Base-by-base conservation (phyloP, 1,284 basidiomycete genomes). In the Fomitopsis schrenkii region DNA sequence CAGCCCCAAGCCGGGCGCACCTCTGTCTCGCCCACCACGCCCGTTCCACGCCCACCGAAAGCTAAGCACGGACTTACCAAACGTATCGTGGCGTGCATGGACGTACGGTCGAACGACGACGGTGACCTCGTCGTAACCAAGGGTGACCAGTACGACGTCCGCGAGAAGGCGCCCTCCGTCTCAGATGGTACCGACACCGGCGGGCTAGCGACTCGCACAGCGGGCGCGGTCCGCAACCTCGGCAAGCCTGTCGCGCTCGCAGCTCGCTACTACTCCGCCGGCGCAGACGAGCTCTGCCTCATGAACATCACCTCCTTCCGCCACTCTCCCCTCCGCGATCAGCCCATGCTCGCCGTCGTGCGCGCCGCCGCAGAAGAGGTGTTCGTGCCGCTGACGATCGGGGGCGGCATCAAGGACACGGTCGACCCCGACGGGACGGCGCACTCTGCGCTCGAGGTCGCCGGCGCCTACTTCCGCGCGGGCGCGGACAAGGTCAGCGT, bases 271-370 rank as follows among this genome's bases (percentile, higher is more conserved):
- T 98, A 92, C 77, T 76, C 80, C 17, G 86, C 89, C 54, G 97
- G 96, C 38, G 97, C 97, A 53, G 97, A 99, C 77, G 97, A 99
- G 77, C 83, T 99, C 55, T 97, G 94, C 70, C 90, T 99, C 69
- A 88, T 99, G 73, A 99, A 99, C 79, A 99, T 99, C 80, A 99
- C 97, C 8, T 98, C 96, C 59, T 99, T 99, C 87, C 93, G 97
- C 63, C 91, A 93, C 66, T 98, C 94, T 7, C 95, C 97, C 0
- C 82, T 99, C 46, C 88, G 83, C 59, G 97, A 99, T 76, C 97
- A 99, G 76, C 97, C 97, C 0, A 99, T 99, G 97, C 86, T 99
- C 59, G 90, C 94, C 50, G 92, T 99, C 68, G 93, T 99, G 57
- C 89, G 92, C 59, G 87, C 88, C 0, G 93, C 96, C 0, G 96